A percentile compares a stretch with the other conserved stretches of the same genome.
These are phyloP conservation scores for Fusarium praegraminearum DNA, from an alignment of 2,329 filamentous ascomycete species.

Conservation along the genomic window DNA sequence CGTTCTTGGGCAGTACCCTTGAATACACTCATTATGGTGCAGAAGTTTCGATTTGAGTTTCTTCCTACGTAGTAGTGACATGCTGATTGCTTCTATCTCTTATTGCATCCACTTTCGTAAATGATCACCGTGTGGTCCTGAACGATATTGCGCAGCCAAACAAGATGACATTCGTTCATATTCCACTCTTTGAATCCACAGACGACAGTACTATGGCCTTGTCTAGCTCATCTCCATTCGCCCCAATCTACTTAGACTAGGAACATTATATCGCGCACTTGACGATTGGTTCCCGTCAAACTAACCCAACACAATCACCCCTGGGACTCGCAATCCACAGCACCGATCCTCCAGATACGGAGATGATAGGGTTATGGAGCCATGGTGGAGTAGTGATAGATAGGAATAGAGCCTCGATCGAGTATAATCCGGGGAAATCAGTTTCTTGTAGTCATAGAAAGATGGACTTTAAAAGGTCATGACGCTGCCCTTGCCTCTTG, in stretches of 20 bases:
- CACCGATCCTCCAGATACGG: not conserved
- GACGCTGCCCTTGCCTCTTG: not conserved
- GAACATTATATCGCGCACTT: conserved; percentile 12
- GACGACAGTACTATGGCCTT: not conserved
- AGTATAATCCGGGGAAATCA: conserved; percentile 36
- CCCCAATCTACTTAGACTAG: not conserved
- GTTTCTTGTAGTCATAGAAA: conserved; percentile 32
- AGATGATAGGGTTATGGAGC: conserved; percentile 22
- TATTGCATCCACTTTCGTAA: not conserved
- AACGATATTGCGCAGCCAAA: not conserved
- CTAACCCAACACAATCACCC: not conserved
- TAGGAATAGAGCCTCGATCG: conserved; percentile 13
- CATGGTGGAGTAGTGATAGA: conserved; percentile 13
- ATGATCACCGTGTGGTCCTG: not conserved
- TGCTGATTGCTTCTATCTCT: not conserved
- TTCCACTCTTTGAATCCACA: not conserved
- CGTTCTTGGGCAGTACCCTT: not conserved
- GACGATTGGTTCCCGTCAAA: conserved; percentile 3
- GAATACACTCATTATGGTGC: not conserved
- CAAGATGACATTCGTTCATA: rapidly evolving
- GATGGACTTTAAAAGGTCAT: conserved; percentile 17
- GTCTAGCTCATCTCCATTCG: not conserved
- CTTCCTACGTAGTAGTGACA: not conserved
- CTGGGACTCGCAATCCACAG: not conserved
- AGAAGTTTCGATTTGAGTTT: not conserved